These are phyloP conservation scores for Chenopodium suecicum DNA, from an alignment of 148 eudicot species.

Conservation along the genomic window DNA sequence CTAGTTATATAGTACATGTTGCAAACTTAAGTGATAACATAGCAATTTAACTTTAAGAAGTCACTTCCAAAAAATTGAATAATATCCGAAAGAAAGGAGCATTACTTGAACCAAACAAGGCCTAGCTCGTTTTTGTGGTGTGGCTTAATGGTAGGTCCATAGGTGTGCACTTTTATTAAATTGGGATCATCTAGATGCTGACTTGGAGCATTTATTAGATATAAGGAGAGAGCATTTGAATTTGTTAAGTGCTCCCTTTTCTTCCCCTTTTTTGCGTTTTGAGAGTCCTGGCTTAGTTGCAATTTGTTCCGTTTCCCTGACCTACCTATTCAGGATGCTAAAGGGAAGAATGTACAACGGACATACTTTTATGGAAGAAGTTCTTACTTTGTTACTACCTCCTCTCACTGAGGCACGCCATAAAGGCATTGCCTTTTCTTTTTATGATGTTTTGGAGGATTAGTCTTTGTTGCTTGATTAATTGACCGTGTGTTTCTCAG, in stretches of 20 bases:
- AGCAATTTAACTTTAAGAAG: neutral
- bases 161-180: neutral
- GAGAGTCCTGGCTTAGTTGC: neutral
- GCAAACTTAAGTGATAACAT: neutral
- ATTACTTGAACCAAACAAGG: neutral
- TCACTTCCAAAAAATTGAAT: neutral
- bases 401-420: neutral
- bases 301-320: neutral
- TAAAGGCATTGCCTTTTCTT: neutral
- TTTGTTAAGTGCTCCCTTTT: neutral
- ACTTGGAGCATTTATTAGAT: neutral
- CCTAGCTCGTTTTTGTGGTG: neutral
- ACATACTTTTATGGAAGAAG: neutral
- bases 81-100: neutral
- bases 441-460: neutral
- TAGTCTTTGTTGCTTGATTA: neutral
- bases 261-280: neutral
- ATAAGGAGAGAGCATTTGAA: neutral
- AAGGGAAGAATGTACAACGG: neutral
- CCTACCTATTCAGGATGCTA: neutral
- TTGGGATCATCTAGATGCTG: neutral
- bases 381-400: neutral
- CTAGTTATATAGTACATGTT: neutral
- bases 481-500: constrained; percentile 25
- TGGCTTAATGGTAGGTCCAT: neutral